Evolutionary conservation across 1,139 yeast genomes (phyloP), one percentile per base, ranked within the genome.

Genomic region (Yamadazyma blattariae): DNA sequence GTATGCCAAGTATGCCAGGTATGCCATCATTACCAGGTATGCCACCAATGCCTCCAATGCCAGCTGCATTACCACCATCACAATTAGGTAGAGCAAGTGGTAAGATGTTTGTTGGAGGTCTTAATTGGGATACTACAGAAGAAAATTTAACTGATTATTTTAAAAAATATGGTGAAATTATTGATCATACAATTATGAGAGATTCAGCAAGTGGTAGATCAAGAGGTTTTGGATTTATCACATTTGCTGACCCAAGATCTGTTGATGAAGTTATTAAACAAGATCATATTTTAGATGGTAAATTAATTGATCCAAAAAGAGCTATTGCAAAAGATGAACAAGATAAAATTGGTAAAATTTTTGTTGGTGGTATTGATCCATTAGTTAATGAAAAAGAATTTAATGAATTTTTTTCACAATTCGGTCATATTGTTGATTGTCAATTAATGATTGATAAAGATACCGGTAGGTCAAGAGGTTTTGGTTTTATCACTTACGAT

Each of bases 261-360:
- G 98, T 92, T 25, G 95, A 88, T 54, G 86, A 77, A 45, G 98
- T 92, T 32, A 78, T 92, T 48, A 81, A 80, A 46, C 82, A 86
- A 42, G 95, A 87, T 54, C 99, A 92, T 59, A 79, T 87, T 34
- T 69, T 92, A 41, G 99, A 92, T 55, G 98, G 98, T 44, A 94
- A 94, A 59, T 85, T 94, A 44, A 94, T 92, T 57, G 99, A 92
- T 56, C 98, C 99, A 28, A 92, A 92, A 61, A 77, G 98, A 52
- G 97, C 99, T 16, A 92, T 92, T 52, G 97, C 98, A 28, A 84
- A 92, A 59, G 98, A 92, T 57, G 98, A 92, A 59, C 98, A 92
- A 62, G 97, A 90, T 57, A 87, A 87, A 58, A 90, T 96, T 10
- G 97, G 97, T 51, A 92, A 92, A 66, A 92, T 92, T 48, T 92